Base-by-base conservation (phyloP, 306 rosid genomes). In the Morella rubra region DNA sequence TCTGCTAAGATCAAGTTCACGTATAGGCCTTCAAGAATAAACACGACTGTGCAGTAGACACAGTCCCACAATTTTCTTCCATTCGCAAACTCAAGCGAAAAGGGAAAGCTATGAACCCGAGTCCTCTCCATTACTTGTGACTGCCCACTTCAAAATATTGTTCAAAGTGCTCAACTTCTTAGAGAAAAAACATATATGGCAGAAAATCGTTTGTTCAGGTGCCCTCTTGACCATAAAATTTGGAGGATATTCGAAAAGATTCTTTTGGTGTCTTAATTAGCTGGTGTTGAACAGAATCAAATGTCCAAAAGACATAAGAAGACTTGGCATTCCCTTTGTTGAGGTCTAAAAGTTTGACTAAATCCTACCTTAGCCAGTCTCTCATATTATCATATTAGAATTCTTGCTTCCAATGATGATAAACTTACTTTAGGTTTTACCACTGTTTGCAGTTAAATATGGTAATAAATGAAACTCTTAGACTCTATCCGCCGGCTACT, bases 401-500 rank as follows among this genome's bases (percentile, higher is more conserved):
- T 61, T 62, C 69, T 62, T 62, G 44, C 19, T 62, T 32, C 41
- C 10, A 62, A 5, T 62, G 3, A 62, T 12, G 19, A 10, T 0
- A 13, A 27, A 40, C 47, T 18, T 37, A 5, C 13, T 11, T 9
- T 4, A 13, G 18, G 19, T 15, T 32, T 10, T 24, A 6, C 44
- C 41, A 24, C 27, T 69, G 69, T 72, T 66, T 87, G 76, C 84
- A 95, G 99, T 79, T 95, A 73, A 93, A 89, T 44, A 92, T 87
- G 99, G 98, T 95, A 19, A 95, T 95, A 59, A 95, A 95, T n/a
- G 99, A 95, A 64, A 87, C 99, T 53, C 73, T 95, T 53, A 87
- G 99, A 84, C 86, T 95, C 1, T 95, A 95, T 72, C 99, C 99
- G 19, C 99, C 99, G 0, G 99, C 96, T 5, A 89, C 90, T 0